These are phyloP conservation scores for Metschnikowia amazonensis DNA, from an alignment of 805 yeast species.

Conservation along the genomic window DNA sequence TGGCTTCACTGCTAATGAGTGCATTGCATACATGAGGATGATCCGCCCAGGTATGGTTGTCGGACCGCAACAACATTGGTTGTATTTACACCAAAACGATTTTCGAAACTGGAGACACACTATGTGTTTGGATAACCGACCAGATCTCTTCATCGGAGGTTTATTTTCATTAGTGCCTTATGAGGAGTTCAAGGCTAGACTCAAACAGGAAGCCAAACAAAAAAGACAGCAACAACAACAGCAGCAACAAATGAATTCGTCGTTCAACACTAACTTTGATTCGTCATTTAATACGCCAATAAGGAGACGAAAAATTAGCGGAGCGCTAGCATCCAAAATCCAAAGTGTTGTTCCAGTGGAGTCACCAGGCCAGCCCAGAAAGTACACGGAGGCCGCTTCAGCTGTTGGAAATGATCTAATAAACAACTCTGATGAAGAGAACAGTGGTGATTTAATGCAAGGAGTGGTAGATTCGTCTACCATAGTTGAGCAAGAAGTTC, in stretches of 20 bases:
- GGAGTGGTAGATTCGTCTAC: slow-evolving; percentile 16
- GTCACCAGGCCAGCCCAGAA: slow-evolving; percentile 97
- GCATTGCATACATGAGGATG: slow-evolving; percentile 94
- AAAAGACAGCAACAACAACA: slow-evolving; percentile 29
- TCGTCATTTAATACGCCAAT: slow-evolving; percentile 69
- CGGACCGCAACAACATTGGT: slow-evolving; percentile 99
- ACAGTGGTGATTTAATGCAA: slow-evolving; percentile 20
- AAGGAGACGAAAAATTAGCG: slow-evolving; percentile 60
- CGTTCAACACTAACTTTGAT: slow-evolving; percentile 31
- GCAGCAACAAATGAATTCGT: slow-evolving; percentile 26
- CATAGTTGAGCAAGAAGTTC: slow-evolving; percentile 16
- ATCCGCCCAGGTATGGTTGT: slow-evolving; percentile 99
- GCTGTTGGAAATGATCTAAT: slow-evolving; percentile 34
- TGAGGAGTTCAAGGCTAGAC: slow-evolving; percentile 57
- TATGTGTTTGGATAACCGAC: slow-evolving; percentile 69
- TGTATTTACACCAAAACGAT: slow-evolving; percentile 91
- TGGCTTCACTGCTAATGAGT: slow-evolving; percentile 95
- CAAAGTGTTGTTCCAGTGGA: slow-evolving; percentile 82
- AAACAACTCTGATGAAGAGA: slow-evolving; percentile 46
- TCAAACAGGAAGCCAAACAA: slow-evolving; percentile 41
- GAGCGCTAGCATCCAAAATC: slow-evolving; percentile 63
- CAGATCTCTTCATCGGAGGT: slow-evolving; percentile 66
- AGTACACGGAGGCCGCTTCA: slow-evolving; percentile 40
- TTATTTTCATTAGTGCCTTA: slow-evolving; percentile 57
- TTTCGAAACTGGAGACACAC: slow-evolving; percentile 95